These are phyloP conservation scores for Xylaria bambusicola DNA, from an alignment of 495 filamentous ascomycete species.

Conservation along the genomic window DNA sequence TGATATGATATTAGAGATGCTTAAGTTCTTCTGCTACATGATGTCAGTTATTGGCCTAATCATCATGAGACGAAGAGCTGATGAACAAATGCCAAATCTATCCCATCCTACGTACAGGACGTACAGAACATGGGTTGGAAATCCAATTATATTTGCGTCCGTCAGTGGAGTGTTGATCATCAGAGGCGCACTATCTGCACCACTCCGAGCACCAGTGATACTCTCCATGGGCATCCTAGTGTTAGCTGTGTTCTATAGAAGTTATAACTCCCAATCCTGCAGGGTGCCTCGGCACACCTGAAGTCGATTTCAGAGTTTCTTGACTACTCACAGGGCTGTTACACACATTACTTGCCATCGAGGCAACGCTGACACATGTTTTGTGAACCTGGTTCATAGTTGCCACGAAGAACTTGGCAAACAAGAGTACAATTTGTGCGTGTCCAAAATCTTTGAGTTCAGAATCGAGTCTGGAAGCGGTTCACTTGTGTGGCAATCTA, in stretches of 20 bases:
- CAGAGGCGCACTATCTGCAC: constrained; percentile 28
- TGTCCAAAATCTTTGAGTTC: too few species aligned
- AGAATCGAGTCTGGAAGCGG: constrained; percentile 25
- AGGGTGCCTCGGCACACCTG: constrained; percentile 21
- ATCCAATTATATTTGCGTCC: constrained; percentile 22
- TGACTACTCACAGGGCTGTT: constrained; percentile 2
- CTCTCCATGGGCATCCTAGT: constrained; percentile 26
- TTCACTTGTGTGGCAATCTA: constrained; percentile 29
- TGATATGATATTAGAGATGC: constrained; percentile 22
- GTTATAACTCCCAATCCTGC: constrained; percentile 22
- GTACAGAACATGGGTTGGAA: constrained; percentile 22
- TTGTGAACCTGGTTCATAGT: constrained; percentile 10
- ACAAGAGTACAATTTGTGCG: constrained; percentile 14
- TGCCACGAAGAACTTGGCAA: constrained; percentile 19
- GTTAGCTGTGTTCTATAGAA: constrained; percentile 30
- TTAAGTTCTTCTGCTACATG: constrained; percentile 22
- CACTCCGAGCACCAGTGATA: constrained; percentile 26
- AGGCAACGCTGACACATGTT: constrained; percentile 3
- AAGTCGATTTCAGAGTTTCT: constrained; percentile 22
- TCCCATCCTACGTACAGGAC: constrained; percentile 14
- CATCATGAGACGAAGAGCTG: constrained; percentile 15
- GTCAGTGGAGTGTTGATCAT: constrained; percentile 24
- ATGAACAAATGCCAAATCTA: constrained; percentile 12
- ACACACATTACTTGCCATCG: constrained; percentile 15
- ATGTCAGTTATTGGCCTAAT: constrained; percentile 23